These are phyloP conservation scores for Schrenkiella parvula DNA, from an alignment of 345 rosid genomes.

Conservation along the genomic window DNA sequence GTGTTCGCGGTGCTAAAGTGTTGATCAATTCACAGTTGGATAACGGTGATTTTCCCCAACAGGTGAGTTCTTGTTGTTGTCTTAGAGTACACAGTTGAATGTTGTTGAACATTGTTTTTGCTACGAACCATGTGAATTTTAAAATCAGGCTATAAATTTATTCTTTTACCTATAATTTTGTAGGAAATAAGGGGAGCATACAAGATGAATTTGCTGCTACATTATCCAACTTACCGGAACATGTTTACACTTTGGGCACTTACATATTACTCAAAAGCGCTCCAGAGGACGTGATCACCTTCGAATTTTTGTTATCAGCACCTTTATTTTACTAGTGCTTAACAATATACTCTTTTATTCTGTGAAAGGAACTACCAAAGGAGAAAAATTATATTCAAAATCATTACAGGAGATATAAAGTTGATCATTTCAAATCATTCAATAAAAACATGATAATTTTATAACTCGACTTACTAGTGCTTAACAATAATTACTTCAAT, in stretches of 20 bases:
- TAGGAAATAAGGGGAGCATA: constrained; percentile 14
- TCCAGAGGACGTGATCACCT: neutral
- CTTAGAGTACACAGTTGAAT: too few species aligned
- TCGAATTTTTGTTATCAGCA: neutral
- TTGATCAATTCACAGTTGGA: constrained; percentile 16
- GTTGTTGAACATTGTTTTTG: too few species aligned
- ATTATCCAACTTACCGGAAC: constrained; percentile 11
- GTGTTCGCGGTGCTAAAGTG: constrained; percentile 12
- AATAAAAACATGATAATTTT: too few species aligned
- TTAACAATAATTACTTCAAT: too few species aligned
- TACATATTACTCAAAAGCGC: constrained; percentile 11
- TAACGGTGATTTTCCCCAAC: constrained; percentile 20
- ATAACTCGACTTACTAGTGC: too few species aligned
- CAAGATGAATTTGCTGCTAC: constrained; percentile 14
- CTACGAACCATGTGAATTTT: neutral
- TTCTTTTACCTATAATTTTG: too few species aligned
- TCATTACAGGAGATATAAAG: too few species aligned
- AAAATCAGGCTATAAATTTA: neutral
- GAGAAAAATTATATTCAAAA: too few species aligned
- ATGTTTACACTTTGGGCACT: constrained; percentile 15
- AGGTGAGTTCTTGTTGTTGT: neutral
- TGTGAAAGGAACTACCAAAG: too few species aligned
- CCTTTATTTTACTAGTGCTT: neutral
- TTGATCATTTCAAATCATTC: too few species aligned
- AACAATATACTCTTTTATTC: neutral